These are phyloP conservation scores for Russula lepida DNA, from an alignment of 768 basidiomycete genomes.

Conservation along the genomic window DNA sequence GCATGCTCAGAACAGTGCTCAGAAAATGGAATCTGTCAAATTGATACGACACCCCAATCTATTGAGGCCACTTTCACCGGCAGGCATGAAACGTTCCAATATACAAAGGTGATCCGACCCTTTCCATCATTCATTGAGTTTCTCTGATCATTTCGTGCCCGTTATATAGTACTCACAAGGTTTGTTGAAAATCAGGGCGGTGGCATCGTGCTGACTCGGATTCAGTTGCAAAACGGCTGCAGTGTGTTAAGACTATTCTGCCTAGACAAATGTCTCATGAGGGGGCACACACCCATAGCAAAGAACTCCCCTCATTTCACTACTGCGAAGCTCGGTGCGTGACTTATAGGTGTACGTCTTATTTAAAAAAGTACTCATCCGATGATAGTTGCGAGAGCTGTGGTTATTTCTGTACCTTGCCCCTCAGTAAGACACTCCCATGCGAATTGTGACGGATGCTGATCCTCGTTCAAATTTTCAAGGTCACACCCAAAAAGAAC, in stretches of 20 bases:
- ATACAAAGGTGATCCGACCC: conserved; percentile 44
- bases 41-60: conserved; percentile 49
- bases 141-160: not conserved
- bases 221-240: conserved; percentile 42
- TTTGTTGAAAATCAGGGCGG: conserved; percentile 20
- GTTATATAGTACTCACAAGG: conserved; percentile 44
- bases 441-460: not conserved
- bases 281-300: conserved; percentile 43
- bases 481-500: conserved; percentile 54
- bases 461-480: not conserved
- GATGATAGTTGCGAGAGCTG: conserved; percentile 45
- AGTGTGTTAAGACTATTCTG: conserved; percentile 41
- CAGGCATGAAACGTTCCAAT: conserved; percentile 51
- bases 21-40: conserved; percentile 46
- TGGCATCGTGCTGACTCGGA: not conserved
- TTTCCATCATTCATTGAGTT: too few species aligned
- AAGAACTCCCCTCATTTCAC: conserved; percentile 46
- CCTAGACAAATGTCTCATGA: conserved; percentile 34
- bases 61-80: conserved; percentile 58
- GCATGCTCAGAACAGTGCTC: conserved; percentile 37
- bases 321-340: conserved; percentile 44
- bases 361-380: too few species aligned
- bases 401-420: conserved; percentile 50
- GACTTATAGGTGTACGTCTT: not conserved
- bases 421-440: conserved; percentile 34